Base-by-base conservation (phyloP, 2,329 filamentous ascomycete species). In the Helotiales sp. region DNA sequence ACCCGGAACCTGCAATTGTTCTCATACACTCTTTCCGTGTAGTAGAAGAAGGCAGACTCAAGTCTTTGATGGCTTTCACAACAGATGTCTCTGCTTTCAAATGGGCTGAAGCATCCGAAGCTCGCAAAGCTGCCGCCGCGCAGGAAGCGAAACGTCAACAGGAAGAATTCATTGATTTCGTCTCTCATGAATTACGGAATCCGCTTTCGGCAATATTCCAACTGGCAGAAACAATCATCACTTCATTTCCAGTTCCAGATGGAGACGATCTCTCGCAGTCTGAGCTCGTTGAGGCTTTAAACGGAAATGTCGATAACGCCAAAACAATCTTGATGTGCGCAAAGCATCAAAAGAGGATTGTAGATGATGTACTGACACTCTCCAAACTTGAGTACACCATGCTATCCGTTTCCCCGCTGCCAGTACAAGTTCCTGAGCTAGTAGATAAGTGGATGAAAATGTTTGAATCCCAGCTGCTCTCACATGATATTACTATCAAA, bases 111-210 rank as follows among this genome's bases (percentile, higher is more conserved):
- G 64, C 66, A 24, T 68, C 68, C 1, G 73, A 77, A 58, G 74
- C 82, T 80, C 66, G 86, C 82, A 75, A 84, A 84, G 73, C 75
- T 5, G 59, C 63, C 61, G 84, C 88, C 65, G 86, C 86, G 1
- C 82, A 87, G 30, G 85, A 87, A 74, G 86, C 85, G 24, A 87
- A 86, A 73, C 81, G 89, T 3, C 90, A 92, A 75, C 92, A 95
- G 75, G 91, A 94, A 73, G 91, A 91, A 70, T 94, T 93, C 72
- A 92, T 94, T 74, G 91, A 93, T 77, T 92, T 92, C 79, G 86
- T 86, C 1, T 87, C 86, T 17, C 89, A 92, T 74, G 89, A 91
- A 75, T 89, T 92, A 84, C 84, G 90, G 30, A 93, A 93, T 71
- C 91, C 91, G 0, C 80, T 93, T 34, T 89, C 86, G 57, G 91